phyloP scores from a whole-genome alignment of 805 yeast species.

The Dipodascus geniculatus region DNA sequence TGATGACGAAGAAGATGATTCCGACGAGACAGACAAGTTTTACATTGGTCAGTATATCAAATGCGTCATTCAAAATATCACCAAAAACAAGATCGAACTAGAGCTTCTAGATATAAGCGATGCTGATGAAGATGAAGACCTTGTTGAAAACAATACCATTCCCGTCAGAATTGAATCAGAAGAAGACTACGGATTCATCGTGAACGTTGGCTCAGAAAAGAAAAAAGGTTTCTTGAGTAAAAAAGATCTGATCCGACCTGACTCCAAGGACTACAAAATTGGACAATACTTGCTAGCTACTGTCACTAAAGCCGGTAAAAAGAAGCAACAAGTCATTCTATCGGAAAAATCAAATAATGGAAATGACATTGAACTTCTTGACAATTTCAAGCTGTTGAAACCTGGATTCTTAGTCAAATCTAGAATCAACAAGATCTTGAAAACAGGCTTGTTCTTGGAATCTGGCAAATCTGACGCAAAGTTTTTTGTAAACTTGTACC shows the following conservation, averaged over 20 bases:
- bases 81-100: slow-evolving; percentile 62
- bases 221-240: slow-evolving; percentile 62
- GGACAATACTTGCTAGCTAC: slow-evolving; percentile 67
- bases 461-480: not conserved
- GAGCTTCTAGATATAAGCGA: slow-evolving; percentile 27
- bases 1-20: slow-evolving; percentile 39
- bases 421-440: slow-evolving; percentile 42
- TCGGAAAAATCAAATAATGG: slow-evolving; percentile 30
- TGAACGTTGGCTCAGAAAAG: slow-evolving; percentile 53
- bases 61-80: slow-evolving; percentile 56
- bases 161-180: slow-evolving; percentile 70
- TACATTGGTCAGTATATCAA: slow-evolving; percentile 75
- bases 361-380: slow-evolving; percentile 11
- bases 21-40: slow-evolving; percentile 40
- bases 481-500: not conserved
- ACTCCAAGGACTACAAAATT: slow-evolving; percentile 28
- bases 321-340: slow-evolving; percentile 50
- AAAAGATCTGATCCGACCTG: slow-evolving; percentile 38
- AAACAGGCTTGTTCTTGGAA: not conserved
- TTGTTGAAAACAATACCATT: slow-evolving; percentile 45
- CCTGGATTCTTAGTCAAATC: slow-evolving; percentile 82
- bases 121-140: slow-evolving; percentile 32
- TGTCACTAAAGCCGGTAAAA: slow-evolving; percentile 37
- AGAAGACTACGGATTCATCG: slow-evolving; percentile 86
- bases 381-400: slow-evolving; percentile 52